Evolutionary conservation across 805 yeast genomes (phyloP), one percentile per base, ranked within the genome.

Genomic region (Lipomyces yamadae): DNA sequence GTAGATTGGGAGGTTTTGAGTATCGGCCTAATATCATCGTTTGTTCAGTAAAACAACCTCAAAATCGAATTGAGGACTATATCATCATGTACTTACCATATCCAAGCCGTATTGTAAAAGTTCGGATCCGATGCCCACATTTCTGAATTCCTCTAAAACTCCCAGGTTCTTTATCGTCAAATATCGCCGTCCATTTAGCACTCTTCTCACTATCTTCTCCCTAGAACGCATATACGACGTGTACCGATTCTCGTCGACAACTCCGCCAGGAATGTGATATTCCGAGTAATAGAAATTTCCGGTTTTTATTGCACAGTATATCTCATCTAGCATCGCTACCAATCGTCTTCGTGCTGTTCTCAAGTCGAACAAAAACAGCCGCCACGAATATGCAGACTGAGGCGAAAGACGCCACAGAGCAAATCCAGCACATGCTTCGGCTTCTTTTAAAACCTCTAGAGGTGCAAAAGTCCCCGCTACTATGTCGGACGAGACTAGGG

Each of bases 21-120:
- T 65, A 42, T 67, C 70, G n/a, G 68, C 68, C 66, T 58, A 24
- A 24, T 24, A 24, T 24, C 24, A n/a, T 13, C 33, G 34, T 30
- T 6, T 8, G 11, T 45, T 45, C 39, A 42, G 54, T 42, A 45
- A 24, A 24, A 24, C 24, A 24, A 24, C 24, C 24, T 24, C 24
- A 24, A 24, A 24, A 24, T 24, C 24, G 10, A 10, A 35, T 11
- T 24, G 24, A 4, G 13, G 18, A 57, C 24, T 24, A 24, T 6
- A 55, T 18, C 15, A 15, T 11, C 2, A 7, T 15, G 24, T 30
- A 59, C 13, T 13, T 32, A 63, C 66, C 70, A 67, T 65, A 57
- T 67, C 70, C 7, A 62, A 37, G 8, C 70, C 70, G 48, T 67
- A 67, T 32, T 65, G 61, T 13, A 67, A 33, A 32, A 67, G 53